Percentiles rank a stretch among this genome's conserved stretches.
phyloP scores from a whole-genome alignment of 164 flowering plant species.

The Dillenia suffruticosa region DNA sequence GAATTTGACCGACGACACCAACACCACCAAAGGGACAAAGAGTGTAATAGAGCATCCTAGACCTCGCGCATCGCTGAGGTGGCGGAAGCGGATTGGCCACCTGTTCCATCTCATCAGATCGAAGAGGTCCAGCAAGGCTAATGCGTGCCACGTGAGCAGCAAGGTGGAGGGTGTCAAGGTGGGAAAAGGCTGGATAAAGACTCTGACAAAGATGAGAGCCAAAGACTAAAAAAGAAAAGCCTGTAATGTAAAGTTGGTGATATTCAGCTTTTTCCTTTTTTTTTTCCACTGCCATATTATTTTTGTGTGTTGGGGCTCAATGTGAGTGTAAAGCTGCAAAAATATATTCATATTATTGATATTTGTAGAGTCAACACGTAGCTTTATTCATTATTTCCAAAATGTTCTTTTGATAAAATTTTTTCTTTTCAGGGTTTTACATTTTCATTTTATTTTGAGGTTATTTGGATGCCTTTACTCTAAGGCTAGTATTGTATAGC shows the following conservation, averaged over 20 bases:
- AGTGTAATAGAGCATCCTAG: constrained; percentile 59
- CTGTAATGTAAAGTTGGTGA: constrained; percentile 16
- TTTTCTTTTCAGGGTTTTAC: background rate
- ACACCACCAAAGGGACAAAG: constrained; percentile 27
- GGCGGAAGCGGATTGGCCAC: constrained; percentile 83
- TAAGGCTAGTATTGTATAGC: no score
- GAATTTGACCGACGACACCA: constrained; percentile 23
- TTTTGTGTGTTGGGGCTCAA: constrained; percentile 11
- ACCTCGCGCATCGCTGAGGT: constrained; percentile 44
- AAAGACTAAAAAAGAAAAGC: constrained; percentile 35
- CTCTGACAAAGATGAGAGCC: constrained; percentile 60
- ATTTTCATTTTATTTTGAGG: no score
- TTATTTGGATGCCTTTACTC: no score
- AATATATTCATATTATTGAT: constrained; percentile 8
- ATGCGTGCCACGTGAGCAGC: constrained; percentile 43
- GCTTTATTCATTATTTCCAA: constrained; percentile 4
- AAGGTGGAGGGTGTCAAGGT: constrained; percentile 58
- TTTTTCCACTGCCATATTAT: background rate
- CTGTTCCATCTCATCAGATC: constrained; percentile 63
- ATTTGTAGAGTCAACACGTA: constrained; percentile 16
- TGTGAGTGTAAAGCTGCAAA: constrained; percentile 17
- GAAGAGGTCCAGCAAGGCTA: constrained; percentile 57
- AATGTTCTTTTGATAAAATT: constrained; percentile 8
- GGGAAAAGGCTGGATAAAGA: constrained; percentile 68
- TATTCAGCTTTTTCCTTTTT: background rate